Percentiles rank a stretch among this genome's conserved stretches.
Conservation (phyloP, 2,329 filamentous ascomycete genomes). For the Bipolaris oryzae region DNA sequence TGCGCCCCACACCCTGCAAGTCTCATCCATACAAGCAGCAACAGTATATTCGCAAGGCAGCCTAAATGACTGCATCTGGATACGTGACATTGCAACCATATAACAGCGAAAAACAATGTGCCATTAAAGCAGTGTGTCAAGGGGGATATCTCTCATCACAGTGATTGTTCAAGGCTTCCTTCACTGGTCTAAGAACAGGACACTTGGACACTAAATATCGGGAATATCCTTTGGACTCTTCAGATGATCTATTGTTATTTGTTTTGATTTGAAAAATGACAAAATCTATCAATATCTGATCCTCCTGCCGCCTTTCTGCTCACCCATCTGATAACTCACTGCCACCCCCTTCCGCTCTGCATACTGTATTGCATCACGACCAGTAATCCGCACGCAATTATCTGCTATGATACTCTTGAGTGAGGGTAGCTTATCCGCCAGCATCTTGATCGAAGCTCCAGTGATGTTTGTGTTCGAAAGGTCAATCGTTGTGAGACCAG, state of each 20-base stretch:
- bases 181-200: no score
- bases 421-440: constrained; percentile 35
- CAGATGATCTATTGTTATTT: no score
- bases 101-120: no score
- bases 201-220: no score
- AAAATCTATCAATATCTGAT: constrained; percentile 17
- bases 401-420: constrained; percentile 44
- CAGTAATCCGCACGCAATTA: constrained; percentile 42
- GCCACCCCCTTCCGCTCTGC: constrained; percentile 44
- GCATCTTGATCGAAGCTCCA: constrained; percentile 49
- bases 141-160: no score
- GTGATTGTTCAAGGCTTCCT: no score
- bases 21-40: neutral
- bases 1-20: neutral
- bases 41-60: neutral
- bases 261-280: no score
- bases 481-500: constrained; percentile 39
- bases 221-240: no score
- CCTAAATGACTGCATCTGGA: neutral
- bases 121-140: no score
- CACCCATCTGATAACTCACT: constrained; percentile 29
- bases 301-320: constrained; percentile 22
- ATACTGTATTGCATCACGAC: constrained; percentile 51
- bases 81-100: no score
- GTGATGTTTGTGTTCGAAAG: constrained; percentile 48